Percentiles rank a stretch among this genome's conserved stretches.
Conservation (phyloP, 2,329 filamentous ascomycete species). For the Colletotrichum echinochloae region DNA sequence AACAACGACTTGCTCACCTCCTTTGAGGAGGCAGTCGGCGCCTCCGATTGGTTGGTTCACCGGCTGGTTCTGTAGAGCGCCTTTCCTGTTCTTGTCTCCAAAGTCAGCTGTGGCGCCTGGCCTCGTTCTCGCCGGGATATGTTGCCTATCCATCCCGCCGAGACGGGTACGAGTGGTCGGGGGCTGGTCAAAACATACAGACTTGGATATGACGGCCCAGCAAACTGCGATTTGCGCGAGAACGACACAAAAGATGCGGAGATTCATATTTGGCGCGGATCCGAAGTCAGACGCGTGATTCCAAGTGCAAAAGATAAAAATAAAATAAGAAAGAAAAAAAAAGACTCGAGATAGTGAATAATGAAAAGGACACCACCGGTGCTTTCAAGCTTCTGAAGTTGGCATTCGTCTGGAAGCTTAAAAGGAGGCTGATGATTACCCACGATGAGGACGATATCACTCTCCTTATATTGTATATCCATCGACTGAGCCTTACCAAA, state of each 20-base stretch:
- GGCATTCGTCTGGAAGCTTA: neutral
- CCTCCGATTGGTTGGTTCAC: too few species aligned
- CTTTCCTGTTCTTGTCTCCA: neutral
- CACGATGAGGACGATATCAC: neutral
- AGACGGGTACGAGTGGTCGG: neutral
- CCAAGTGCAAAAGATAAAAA: too few species aligned
- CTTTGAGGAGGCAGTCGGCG: neutral
- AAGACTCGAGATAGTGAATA: neutral
- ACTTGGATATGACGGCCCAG: neutral
- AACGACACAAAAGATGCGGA: neutral
- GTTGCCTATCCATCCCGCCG: accelerated
- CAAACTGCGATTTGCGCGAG: neutral
- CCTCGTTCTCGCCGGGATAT: neutral
- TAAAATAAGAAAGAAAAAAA: too few species aligned
- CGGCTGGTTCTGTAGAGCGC: neutral
- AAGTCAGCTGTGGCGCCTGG: neutral
- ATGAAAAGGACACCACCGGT: too few species aligned
- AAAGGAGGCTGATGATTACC: too few species aligned
- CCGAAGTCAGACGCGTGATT: neutral
- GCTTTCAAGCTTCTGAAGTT: neutral
- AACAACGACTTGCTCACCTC: neutral
- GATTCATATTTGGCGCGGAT: neutral
- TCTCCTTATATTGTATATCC: neutral
- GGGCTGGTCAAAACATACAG: neutral
- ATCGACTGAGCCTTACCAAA: neutral